A percentile compares a stretch with the other conserved stretches of the same genome.
Conservation (phyloP, 148 eudicot species). For the Dianthus caryophyllus region DNA sequence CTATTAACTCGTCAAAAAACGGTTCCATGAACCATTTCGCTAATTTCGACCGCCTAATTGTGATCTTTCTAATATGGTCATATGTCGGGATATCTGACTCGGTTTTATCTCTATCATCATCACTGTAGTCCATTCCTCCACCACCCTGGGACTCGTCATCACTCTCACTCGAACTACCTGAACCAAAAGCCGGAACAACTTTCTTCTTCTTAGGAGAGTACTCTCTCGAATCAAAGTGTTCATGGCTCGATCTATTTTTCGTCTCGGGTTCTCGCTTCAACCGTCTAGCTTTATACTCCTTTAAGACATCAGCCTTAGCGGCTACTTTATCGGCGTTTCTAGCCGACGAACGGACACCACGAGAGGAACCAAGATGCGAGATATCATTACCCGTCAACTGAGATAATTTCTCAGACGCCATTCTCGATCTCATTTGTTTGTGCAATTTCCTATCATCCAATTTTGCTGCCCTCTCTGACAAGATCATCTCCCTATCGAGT, state of each 20-base stretch:
- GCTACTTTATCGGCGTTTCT: conserved; percentile 58
- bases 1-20: conserved; percentile 79
- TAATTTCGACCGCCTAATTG: conserved; percentile 64
- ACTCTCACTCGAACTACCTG: conserved; percentile 52
- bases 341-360: conserved; percentile 58
- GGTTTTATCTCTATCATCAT: conserved; percentile 54
- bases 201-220: conserved; percentile 43
- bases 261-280: conserved; percentile 52
- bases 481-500: conserved; percentile 74
- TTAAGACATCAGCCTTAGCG: conserved; percentile 60
- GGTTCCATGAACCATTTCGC: conserved; percentile 98
- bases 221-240: conserved; percentile 29
- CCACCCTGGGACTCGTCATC: conserved; percentile 61
- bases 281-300: conserved; percentile 58
- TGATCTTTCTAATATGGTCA: conserved; percentile 57
- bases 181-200: conserved; percentile 33
- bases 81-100: conserved; percentile 44
- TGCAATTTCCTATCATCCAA: conserved; percentile 63
- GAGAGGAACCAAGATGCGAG: conserved; percentile 36
- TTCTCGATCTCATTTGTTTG: conserved; percentile 49
- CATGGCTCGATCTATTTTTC: conserved; percentile 23
- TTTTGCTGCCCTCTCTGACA: conserved; percentile 61
- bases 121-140: conserved; percentile 59
- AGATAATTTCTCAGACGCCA: conserved; percentile 36
- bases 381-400: conserved; percentile 39